Evolutionary conservation across 176 grass and related monocot species (phyloP).

Genomic region (Pontederia crassipes): DNA sequence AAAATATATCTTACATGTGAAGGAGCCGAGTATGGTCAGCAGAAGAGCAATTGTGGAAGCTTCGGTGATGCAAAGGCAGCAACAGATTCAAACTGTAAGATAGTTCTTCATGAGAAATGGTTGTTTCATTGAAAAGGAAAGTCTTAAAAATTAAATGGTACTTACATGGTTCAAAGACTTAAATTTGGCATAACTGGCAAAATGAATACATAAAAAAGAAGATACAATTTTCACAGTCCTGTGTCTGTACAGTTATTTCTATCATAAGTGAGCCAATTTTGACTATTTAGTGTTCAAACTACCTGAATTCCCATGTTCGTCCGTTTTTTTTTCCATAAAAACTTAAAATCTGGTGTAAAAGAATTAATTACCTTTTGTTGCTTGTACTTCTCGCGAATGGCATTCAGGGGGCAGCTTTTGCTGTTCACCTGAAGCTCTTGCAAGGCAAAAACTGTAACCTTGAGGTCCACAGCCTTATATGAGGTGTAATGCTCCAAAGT

Average conservation of each 20-base stretch:
- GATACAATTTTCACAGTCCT: too few relatives aligned
- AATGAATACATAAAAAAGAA: too few relatives aligned
- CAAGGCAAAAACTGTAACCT: conserved; percentile 32
- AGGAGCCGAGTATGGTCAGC: not conserved
- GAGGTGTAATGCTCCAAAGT: conserved; percentile 79
- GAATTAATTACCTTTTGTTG: conserved; percentile 60
- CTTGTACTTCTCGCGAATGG: conserved; percentile 69
- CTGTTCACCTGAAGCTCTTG: conserved; percentile 63
- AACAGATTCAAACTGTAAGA: conserved; percentile 48
- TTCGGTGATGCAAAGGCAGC: conserved; percentile 35
- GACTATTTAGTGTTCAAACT: not conserved
- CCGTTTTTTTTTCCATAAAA: not conserved
- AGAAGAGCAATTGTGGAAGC: conserved; percentile 29
- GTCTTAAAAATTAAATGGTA: not conserved
- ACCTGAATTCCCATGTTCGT: not conserved
- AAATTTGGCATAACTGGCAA: not conserved
- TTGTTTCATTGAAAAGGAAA: not conserved
- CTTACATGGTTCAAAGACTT: not conserved
- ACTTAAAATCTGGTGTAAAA: not conserved
- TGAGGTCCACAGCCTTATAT: conserved; percentile 59
- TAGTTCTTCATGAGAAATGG: not conserved
- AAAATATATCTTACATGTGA: too few relatives aligned
- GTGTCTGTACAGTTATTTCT: too few relatives aligned
- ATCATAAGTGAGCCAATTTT: too few relatives aligned
- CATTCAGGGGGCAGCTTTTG: conserved; percentile 38